These are phyloP conservation scores for Pelomyxa schiedti DNA, from an alignment of 78 protist genomes.

Conservation along the genomic window DNA sequence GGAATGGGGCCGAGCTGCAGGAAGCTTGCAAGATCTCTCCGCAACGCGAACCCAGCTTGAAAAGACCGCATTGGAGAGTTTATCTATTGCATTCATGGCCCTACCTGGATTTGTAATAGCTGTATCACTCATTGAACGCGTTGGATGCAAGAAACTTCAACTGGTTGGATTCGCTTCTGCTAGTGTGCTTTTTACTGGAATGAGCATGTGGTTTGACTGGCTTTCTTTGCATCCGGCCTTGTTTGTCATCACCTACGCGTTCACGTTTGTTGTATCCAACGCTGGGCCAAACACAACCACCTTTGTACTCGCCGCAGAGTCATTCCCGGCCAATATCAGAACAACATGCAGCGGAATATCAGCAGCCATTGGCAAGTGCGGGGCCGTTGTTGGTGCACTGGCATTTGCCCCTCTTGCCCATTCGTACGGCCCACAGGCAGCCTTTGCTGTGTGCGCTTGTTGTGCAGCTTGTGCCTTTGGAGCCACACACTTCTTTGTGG, in stretches of 20 bases:
- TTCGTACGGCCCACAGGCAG: slow-evolving; percentile 22
- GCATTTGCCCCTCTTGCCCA: slow-evolving; percentile 26
- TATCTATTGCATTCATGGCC: slow-evolving; percentile 32
- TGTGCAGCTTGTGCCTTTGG: slow-evolving; percentile 34
- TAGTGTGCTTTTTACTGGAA: slow-evolving; percentile 19
- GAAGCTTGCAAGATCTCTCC: not conserved
- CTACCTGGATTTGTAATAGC: slow-evolving; percentile 55
- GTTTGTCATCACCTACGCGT: slow-evolving; percentile 57
- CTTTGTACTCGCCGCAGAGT: slow-evolving; percentile 63
- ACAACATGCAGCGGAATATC: slow-evolving; percentile 70
- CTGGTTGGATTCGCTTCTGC: slow-evolving; percentile 28
- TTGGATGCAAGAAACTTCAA: slow-evolving; percentile 35
- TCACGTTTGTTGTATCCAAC: slow-evolving; percentile 75
- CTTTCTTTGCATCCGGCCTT: slow-evolving; percentile 10
- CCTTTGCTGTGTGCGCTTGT: slow-evolving; percentile 35
- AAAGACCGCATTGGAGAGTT: slow-evolving; percentile 2
- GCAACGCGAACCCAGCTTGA: slow-evolving; percentile 9
- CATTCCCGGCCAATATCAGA: slow-evolving; percentile 57
- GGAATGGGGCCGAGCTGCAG: no score
- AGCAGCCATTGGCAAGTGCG: slow-evolving; percentile 75
- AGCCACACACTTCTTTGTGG: slow-evolving; percentile 15
- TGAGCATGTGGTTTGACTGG: slow-evolving; percentile 15
- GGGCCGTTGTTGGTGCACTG: slow-evolving; percentile 68
- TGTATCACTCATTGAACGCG: slow-evolving; percentile 22
- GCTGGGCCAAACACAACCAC: slow-evolving; percentile 84